Conservation (phyloP, 73 alveolate species). For the Symbiodinium natans region DNA sequence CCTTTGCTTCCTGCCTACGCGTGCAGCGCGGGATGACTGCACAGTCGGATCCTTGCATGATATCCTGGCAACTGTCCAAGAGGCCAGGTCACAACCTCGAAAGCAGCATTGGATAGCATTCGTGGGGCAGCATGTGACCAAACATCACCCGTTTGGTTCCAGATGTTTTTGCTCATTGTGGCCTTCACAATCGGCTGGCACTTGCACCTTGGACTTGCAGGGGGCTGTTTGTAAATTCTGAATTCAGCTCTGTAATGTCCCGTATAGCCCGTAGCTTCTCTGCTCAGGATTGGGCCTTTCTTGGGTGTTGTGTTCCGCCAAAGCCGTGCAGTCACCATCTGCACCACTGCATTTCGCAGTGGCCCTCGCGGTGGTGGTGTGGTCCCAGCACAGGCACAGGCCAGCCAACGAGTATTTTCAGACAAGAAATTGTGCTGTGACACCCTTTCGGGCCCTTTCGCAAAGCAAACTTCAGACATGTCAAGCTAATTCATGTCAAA, state of each 20-base stretch:
- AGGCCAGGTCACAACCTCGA: slow-evolving; percentile 49
- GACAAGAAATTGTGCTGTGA: too few species aligned
- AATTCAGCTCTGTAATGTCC: too few species aligned
- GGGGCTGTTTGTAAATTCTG: too few species aligned
- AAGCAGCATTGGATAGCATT: too few species aligned
- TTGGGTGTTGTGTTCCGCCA: slow-evolving; percentile 29
- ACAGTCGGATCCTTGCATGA: slow-evolving; percentile 27
- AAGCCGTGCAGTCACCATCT: background rate
- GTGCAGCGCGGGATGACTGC: slow-evolving; percentile 54
- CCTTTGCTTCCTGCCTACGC: background rate
- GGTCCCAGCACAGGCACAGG: too few species aligned
- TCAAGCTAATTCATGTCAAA: too few species aligned
- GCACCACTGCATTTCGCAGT: background rate
- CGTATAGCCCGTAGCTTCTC: too few species aligned
- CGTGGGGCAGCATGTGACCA: too few species aligned
- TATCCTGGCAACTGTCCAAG: slow-evolving; percentile 59
- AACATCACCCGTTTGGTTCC: background rate
- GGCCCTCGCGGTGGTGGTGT: background rate
- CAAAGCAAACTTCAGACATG: too few species aligned
- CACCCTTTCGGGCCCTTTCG: too few species aligned
- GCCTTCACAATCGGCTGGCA: slow-evolving; percentile 92
- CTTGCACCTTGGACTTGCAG: slow-evolving; percentile 2
- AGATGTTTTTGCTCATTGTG: slow-evolving; percentile 61
- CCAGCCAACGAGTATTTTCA: too few species aligned
- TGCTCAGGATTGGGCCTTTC: slow-evolving; percentile 70